phyloP scores from a whole-genome alignment of 768 basidiomycete genomes.

The Russula dissimulans region DNA sequence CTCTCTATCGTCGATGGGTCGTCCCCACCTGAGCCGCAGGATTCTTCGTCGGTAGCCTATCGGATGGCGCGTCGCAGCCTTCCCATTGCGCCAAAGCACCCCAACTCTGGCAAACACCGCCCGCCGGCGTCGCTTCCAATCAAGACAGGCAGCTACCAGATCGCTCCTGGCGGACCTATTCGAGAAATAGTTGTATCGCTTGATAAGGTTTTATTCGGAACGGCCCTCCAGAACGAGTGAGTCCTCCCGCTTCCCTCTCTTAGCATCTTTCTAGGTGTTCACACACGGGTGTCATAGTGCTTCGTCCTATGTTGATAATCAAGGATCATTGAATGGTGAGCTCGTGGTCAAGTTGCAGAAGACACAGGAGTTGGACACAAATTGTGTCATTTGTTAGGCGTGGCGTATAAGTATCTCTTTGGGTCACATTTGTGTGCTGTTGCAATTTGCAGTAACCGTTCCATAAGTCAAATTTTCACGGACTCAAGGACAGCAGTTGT shows the following conservation, averaged over 20 bases:
- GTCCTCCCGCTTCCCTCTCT: background rate
- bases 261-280: background rate
- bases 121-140: background rate
- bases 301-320: constrained; percentile 8
- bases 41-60: background rate
- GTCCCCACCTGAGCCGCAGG: background rate
- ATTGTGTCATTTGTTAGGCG: constrained; percentile 17
- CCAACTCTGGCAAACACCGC: background rate
- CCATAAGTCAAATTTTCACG: too few relatives aligned
- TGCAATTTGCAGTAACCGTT: too few relatives aligned
- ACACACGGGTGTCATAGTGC: background rate
- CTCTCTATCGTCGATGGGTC: constrained; percentile 6
- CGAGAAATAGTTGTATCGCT: constrained; percentile 11
- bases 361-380: background rate
- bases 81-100: constrained; percentile 6
- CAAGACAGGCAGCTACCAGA: background rate
- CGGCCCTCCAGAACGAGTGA: constrained; percentile 12
- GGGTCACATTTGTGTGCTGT: too few relatives aligned
- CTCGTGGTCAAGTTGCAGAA: constrained; percentile 19
- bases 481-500: too few relatives aligned
- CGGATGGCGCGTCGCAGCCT: background rate
- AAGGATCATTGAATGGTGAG: constrained; percentile 15
- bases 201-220: background rate
- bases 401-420: background rate
- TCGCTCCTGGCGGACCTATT: background rate